Evolutionary conservation across 305 asterid species (phyloP).

Genomic region (Ruellia speciosa): DNA sequence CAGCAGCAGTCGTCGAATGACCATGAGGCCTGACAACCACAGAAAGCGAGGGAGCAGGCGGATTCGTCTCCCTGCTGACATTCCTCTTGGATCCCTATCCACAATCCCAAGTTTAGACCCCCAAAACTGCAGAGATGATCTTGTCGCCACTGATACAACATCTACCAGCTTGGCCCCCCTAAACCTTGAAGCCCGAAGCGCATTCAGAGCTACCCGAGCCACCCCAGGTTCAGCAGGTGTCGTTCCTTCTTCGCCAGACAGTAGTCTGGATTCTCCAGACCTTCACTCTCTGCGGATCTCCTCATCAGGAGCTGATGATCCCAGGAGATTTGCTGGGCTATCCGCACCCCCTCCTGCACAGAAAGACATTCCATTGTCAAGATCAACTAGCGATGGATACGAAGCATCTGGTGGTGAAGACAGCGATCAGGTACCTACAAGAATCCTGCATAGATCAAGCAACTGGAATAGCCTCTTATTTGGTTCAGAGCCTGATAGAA

Average conservation of each 20-base stretch:
- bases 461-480: slow-evolving; percentile 70
- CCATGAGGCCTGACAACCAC: slow-evolving; percentile 41
- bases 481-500: slow-evolving; percentile 51
- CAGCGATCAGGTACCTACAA: slow-evolving; percentile 69
- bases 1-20: slow-evolving; percentile 55
- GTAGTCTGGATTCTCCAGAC: slow-evolving; percentile 85
- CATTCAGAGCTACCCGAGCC: slow-evolving; percentile 35
- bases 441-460: slow-evolving; percentile 43
- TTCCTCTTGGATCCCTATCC: slow-evolving; percentile 42
- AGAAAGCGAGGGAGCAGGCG: slow-evolving; percentile 67
- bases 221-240: slow-evolving; percentile 33
- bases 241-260: slow-evolving; percentile 76
- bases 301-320: slow-evolving; percentile 55
- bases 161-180: slow-evolving; percentile 60
- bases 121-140: slow-evolving; percentile 29
- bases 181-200: slow-evolving; percentile 60
- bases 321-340: slow-evolving; percentile 44
- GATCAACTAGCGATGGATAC: slow-evolving; percentile 91
- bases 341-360: slow-evolving; percentile 33
- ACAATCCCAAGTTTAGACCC: slow-evolving; percentile 29
- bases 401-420: slow-evolving; percentile 99
- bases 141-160: slow-evolving; percentile 30
- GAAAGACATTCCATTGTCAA: slow-evolving; percentile 52
- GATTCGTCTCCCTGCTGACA: slow-evolving; percentile 71
- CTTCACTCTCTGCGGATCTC: slow-evolving; percentile 57